Conservation (phyloP, 495 filamentous ascomycete species). For the Haplographium delicatum region DNA sequence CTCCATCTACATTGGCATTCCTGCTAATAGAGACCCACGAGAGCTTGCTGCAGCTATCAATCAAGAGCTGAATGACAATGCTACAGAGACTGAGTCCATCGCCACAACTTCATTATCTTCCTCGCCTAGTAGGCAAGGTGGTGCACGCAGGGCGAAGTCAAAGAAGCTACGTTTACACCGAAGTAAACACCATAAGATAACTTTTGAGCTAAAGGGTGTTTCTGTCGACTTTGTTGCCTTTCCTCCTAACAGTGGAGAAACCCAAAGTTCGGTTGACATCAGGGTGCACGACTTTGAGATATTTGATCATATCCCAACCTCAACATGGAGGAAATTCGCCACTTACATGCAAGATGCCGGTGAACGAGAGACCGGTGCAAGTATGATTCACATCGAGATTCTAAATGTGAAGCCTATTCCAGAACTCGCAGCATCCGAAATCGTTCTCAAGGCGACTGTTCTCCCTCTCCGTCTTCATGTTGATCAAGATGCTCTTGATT, state of each 20-base stretch:
- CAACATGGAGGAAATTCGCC: constrained; percentile 97
- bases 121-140: constrained; percentile 48
- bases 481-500: constrained; percentile 96
- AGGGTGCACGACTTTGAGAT: constrained; percentile 79
- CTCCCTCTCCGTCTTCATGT: constrained; percentile 90
- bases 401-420: constrained; percentile 80
- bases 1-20: constrained; percentile 95
- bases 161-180: constrained; percentile 70
- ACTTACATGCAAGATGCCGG: constrained; percentile 87
- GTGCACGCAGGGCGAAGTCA: constrained; percentile 36
- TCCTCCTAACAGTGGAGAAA: constrained; percentile 71
- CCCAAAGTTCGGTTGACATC: constrained; percentile 79
- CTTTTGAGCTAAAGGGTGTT: constrained; percentile 86
- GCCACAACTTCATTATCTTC: constrained; percentile 64
- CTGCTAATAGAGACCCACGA: constrained; percentile 74
- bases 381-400: constrained; percentile 86
- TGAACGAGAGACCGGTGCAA: constrained; percentile 73
- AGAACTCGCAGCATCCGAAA: constrained; percentile 80
- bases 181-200: constrained; percentile 90
- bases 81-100: constrained; percentile 84
- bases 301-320: constrained; percentile 90
- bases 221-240: constrained; percentile 81
- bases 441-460: constrained; percentile 79
- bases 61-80: constrained; percentile 75
- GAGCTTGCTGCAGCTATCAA: constrained; percentile 82